These are phyloP conservation scores for Neurospora sp. DNA, from an alignment of 495 filamentous ascomycete species.

Conservation along the genomic window DNA sequence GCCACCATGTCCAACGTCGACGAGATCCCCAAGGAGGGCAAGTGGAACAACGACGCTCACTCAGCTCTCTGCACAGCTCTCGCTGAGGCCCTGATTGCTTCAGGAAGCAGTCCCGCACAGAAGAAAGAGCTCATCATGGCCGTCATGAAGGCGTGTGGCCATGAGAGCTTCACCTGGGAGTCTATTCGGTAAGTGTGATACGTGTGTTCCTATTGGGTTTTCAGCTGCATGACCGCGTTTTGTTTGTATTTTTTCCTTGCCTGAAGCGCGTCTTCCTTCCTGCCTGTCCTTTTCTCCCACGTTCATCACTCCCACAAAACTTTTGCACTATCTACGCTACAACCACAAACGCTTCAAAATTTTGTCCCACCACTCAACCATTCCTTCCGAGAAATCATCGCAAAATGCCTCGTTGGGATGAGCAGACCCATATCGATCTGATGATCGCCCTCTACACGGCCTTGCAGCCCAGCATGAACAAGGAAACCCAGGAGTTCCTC, in stretches of 20 bases:
- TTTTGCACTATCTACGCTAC: background rate
- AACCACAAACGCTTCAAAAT: background rate
- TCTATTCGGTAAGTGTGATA: constrained; percentile 23
- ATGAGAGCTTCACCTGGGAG: constrained; percentile 18
- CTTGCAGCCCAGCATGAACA: background rate
- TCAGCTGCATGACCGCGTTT: background rate
- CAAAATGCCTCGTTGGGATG: constrained; percentile 11
- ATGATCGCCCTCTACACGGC: constrained; percentile 2
- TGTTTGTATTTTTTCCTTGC: background rate
- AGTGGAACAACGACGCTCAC: constrained; percentile 22
- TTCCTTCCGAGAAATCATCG: background rate
- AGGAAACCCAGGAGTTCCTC: constrained; percentile 1
- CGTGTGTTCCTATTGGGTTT: background rate
- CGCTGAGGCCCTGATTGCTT: constrained; percentile 4
- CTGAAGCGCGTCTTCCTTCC: background rate
- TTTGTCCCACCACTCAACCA: background rate
- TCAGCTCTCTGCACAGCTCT: constrained; percentile 18
- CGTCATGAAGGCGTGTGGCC: constrained; percentile 17
- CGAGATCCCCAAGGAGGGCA: constrained; percentile 1
- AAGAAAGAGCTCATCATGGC: constrained; percentile 17
- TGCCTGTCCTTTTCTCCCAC: background rate
- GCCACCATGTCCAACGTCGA: background rate
- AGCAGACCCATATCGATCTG: constrained; percentile 2
- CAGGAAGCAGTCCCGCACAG: background rate
- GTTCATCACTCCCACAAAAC: background rate